Evolutionary conservation across 352 stramenopile genomes (phyloP), one percentile per base, ranked within the genome.

Genomic region (Phytophthora agathidicida): DNA sequence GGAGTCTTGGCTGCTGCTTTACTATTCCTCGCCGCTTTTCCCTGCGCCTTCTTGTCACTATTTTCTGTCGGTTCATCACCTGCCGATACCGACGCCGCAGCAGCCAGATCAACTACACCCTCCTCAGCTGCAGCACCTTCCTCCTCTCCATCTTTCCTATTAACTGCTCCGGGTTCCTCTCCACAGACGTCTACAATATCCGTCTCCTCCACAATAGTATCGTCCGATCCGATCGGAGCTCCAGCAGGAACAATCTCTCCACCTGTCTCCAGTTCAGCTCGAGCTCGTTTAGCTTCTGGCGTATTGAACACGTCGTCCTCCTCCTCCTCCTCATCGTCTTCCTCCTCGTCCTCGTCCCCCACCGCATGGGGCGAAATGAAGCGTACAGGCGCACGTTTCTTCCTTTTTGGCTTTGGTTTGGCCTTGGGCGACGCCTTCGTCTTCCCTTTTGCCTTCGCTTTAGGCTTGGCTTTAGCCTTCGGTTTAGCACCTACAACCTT

Each of bases 311-410:
- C 59, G 17, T 72, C 56, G 5, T 57, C 37, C 1, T 74, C 64
- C 0, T 74, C 59, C 37, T 71, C 52, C 11, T 59, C n/a, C 8
- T 57, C 44, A 10, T 60, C 61, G 3, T 64, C 51, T 14, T 59
- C 63, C 2, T 73, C 62, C 8, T 75, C 66, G 13, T 67, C 50
- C n/a, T n/a, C n/a, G 5, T 54, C 46, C 2, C 19, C 59, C 16
- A 68, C 32, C 9, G 60, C 70, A 59, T 83, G 71, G 2, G 70
- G 67, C 9, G 67, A 77, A 20, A 57, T 63, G 27, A 75, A 73
- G 13, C 71, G 52, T n/a, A n/a, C 14, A 13, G 37, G 33, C 26
- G n/a, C n/a, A n/a, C 44, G 24, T 17, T 37, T 57, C 39, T 71
- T 67, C 41, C 60, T 54, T 20, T 45, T 57, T 17, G 28, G 30